A percentile compares a stretch with the other conserved stretches of the same genome.
These are phyloP conservation scores for Wickerhamiella siamensis DNA, from an alignment of 805 yeast genomes.

Conservation along the genomic window DNA sequence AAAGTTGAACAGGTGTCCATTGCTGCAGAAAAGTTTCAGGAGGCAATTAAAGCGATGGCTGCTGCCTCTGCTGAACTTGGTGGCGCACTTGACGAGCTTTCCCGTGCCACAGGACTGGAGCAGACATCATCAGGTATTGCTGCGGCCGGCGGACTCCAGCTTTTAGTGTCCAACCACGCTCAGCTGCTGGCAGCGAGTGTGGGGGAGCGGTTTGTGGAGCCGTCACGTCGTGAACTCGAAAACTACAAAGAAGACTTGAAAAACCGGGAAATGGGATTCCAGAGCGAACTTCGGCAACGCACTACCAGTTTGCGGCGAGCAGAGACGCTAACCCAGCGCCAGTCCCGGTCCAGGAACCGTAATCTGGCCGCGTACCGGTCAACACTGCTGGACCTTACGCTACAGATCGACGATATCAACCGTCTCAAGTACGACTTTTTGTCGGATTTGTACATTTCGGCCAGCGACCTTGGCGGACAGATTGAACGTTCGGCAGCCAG, in stretches of 20 bases:
- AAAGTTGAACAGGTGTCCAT: conserved; percentile 30
- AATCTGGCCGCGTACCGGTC: conserved; percentile 54
- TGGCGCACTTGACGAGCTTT: conserved; percentile 47
- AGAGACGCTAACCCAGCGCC: conserved; percentile 45
- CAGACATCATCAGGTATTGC: conserved; percentile 46
- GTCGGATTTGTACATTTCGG: conserved; percentile 44
- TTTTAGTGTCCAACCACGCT: conserved; percentile 62
- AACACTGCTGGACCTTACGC: conserved; percentile 51
- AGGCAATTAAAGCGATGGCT: conserved; percentile 35
- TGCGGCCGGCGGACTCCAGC: conserved; percentile 65
- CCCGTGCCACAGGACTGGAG: conserved; percentile 49
- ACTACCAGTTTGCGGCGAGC: conserved; percentile 40
- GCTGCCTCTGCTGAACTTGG: conserved; percentile 61
- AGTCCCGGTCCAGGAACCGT: conserved; percentile 46
- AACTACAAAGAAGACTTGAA: conserved; percentile 32
- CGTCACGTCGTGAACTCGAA: conserved; percentile 33
- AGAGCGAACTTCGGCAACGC: conserved; percentile 37
- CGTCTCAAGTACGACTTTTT: conserved; percentile 60
- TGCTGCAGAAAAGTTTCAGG: conserved; percentile 34
- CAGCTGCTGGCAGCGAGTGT: conserved; percentile 50
- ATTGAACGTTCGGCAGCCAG: conserved; percentile 45
- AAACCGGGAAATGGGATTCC: conserved; percentile 40
- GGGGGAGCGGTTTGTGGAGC: conserved; percentile 39
- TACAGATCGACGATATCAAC: conserved; percentile 68
- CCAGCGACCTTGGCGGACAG: conserved; percentile 45